Base-by-base conservation (phyloP, 345 rosid genomes). In the Mangifera indica region DNA sequence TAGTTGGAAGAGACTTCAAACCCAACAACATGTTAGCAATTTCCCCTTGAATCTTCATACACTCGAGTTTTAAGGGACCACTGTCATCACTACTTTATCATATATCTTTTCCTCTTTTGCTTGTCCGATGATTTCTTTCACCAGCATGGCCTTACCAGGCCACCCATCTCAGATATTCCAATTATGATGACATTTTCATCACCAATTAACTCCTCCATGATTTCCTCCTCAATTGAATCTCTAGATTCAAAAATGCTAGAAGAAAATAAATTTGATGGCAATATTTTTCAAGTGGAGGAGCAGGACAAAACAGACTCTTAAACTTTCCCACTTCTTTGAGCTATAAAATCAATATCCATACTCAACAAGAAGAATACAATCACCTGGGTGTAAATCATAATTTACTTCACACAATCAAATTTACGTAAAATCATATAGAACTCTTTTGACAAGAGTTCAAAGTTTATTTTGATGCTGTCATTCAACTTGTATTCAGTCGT, bases 111-210 rank as follows among this genome's bases (percentile, higher is more conserved):
- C 53, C 20, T 49, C 46, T 12, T 4, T 49, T 0, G 60, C 77
- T 57, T 25, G 21, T 25, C 24, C 13, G 8, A 22, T 29, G 4
- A 78, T 46, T 3, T 81, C 70, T 10, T 52, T 72, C 7, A 63
- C 74, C 7, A 81, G 62, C 0, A 74, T 68, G 64, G 81, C 67
- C 76, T 64, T 64, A 4, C 68, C 21, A 7, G 24, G 54, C 3
- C 68, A 54, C 67, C 55, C 68, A 64, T 77, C 2, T 76, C 80
- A 0, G n/a, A 60, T 45, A 77, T 55, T 18, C 80, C 76, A 13
- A 72, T 14, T 22, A 42, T 67, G 60, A 24, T 54, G 7, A 72
- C 59, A 60, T 54, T 55, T 10, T 60, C 32, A 15, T 57, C 21
- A 10, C 2, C 24, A 32, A 32, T 32, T 10, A 70, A 3, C 0